Percentiles rank a stretch among this genome's conserved stretches.
Conservation (phyloP, 2,329 filamentous ascomycete species). For the Chalara sp. region DNA sequence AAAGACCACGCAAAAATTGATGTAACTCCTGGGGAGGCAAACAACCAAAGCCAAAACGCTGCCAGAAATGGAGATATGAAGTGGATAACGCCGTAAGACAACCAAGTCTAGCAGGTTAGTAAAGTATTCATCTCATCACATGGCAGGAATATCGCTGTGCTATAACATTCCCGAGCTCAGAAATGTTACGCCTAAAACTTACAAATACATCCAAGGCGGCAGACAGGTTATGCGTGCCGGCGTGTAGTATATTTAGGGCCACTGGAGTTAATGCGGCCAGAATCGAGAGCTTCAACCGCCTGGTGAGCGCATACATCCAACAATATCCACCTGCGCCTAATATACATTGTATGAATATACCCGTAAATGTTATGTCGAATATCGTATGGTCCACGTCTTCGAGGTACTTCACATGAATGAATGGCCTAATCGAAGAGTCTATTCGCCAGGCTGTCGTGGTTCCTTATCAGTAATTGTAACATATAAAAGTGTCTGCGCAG, state of each 20-base stretch:
- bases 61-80: constrained; percentile 78
- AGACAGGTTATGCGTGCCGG: constrained; percentile 62
- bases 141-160: no score
- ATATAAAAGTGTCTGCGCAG: not conserved
- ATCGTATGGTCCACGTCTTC: constrained; percentile 17
- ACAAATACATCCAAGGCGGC: constrained; percentile 21
- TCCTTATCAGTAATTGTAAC: constrained; percentile 1
- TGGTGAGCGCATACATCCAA: constrained; percentile 22
- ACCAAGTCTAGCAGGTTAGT: constrained; percentile 69
- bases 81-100: constrained; percentile 89
- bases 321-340: constrained; percentile 15
- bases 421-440: constrained; percentile 19
- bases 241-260: constrained; percentile 70
- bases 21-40: constrained; percentile 74
- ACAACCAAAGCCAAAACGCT: constrained; percentile 75
- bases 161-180: not conserved
- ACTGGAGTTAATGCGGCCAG: constrained; percentile 20
- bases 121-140: constrained; percentile 43
- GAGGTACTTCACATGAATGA: constrained; percentile 20
- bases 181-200: not conserved
- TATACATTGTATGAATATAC: constrained; percentile 16
- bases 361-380: constrained; percentile 17
- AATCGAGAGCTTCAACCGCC: constrained; percentile 18
- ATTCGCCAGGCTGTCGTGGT: constrained; percentile 18
- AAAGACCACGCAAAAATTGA: constrained; percentile 81